phyloP scores from a whole-genome alignment of 2,329 filamentous ascomycete species.

The Reticulascus tulasneorum region DNA sequence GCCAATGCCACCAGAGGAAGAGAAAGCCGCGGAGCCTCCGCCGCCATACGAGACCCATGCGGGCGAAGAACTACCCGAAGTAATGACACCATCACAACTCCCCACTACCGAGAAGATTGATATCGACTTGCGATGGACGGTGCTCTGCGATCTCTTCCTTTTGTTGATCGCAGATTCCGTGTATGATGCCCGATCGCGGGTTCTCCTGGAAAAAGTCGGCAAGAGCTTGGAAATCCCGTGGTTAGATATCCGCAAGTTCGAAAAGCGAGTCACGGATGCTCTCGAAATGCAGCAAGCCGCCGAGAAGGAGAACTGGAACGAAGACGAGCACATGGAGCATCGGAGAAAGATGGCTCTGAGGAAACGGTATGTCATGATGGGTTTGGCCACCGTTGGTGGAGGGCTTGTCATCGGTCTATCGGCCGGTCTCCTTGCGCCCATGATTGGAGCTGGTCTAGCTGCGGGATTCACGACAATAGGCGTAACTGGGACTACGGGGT shows the following conservation, averaged over 20 bases:
- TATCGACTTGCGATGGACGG: constrained; percentile 94
- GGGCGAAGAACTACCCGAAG: constrained; percentile 69
- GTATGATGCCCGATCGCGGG: constrained; percentile 85
- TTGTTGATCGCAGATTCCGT: constrained; percentile 93
- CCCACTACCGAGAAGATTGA: constrained; percentile 81
- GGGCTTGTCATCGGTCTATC: constrained; percentile 93
- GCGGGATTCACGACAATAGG: constrained; percentile 95
- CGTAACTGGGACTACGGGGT: constrained; percentile 80
- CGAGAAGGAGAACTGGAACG: constrained; percentile 96
- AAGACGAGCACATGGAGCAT: constrained; percentile 87
- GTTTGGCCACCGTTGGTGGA: constrained; percentile 90
- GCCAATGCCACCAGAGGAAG: constrained; percentile 28
- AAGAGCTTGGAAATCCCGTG: constrained; percentile 76
- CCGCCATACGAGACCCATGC: constrained; percentile 61
- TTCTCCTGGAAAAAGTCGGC: constrained; percentile 79
- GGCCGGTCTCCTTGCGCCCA: constrained; percentile 83
- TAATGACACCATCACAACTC: constrained; percentile 78
- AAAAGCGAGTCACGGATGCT: constrained; percentile 94
- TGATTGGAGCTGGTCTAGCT: constrained; percentile 90
- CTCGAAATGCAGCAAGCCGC: constrained; percentile 96
- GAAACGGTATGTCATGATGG: constrained; percentile 89
- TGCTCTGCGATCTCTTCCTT: constrained; percentile 92
- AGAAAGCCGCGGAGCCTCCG: constrained; percentile 46
- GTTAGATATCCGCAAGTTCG: constrained; percentile 93
- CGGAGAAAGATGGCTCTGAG: constrained; percentile 78